phyloP scores from a whole-genome alignment of 1,139 yeast genomes.

The Wickerhamomyces sp. region DNA sequence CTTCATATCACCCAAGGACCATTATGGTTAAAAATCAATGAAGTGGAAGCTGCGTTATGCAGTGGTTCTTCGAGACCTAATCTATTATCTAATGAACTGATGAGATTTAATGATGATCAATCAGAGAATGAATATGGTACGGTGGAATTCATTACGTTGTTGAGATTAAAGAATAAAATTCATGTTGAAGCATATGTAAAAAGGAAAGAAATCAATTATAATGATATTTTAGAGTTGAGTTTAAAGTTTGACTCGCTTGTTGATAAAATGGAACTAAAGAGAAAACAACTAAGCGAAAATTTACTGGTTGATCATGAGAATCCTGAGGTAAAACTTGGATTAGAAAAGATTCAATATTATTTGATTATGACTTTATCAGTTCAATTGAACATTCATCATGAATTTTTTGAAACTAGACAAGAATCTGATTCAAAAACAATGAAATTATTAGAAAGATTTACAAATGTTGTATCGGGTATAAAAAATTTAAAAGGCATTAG shows the following conservation, averaged over 20 bases:
- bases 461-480: not conserved
- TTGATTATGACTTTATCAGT: slow-evolving; percentile 7
- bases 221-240: slow-evolving; percentile 9
- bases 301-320: not conserved
- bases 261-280: slow-evolving; percentile 1
- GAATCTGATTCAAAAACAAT: slow-evolving; percentile 14
- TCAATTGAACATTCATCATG: slow-evolving; percentile 16
- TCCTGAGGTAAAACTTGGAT: not conserved
- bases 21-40: slow-evolving; percentile 18
- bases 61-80: slow-evolving; percentile 17
- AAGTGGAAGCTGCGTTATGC: slow-evolving; percentile 15
- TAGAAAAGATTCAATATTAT: slow-evolving; percentile 6
- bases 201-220: slow-evolving; percentile 1
- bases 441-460: slow-evolving; percentile 3
- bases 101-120: slow-evolving; percentile 6
- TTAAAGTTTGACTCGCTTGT: slow-evolving; percentile 10
- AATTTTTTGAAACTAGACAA: slow-evolving; percentile 8
- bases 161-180: slow-evolving; percentile 14
- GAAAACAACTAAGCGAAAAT: too few relatives aligned
- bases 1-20: slow-evolving; percentile 15
- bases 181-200: slow-evolving; percentile 10
- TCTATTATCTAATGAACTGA: slow-evolving; percentile 8
- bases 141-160: slow-evolving; percentile 3
- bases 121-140: slow-evolving; percentile 12
- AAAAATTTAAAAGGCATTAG: slow-evolving; percentile 6